phyloP scores from a whole-genome alignment of 495 filamentous ascomycete genomes.

The Mytilinidion resinicola region DNA sequence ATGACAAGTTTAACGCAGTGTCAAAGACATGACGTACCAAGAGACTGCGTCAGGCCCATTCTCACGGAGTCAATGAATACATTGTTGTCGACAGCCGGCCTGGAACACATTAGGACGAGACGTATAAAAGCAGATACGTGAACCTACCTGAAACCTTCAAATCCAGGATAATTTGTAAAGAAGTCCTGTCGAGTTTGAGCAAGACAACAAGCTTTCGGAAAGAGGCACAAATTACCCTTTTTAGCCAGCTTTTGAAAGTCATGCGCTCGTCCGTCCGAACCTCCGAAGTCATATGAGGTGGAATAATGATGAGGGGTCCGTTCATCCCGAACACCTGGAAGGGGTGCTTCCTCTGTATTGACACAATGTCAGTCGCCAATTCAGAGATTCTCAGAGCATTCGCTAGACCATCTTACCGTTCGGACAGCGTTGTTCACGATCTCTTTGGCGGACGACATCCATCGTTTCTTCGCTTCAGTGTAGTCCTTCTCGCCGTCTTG shows the following conservation, averaged over 20 bases:
- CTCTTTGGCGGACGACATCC: not conserved
- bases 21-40: slow-evolving; percentile 28
- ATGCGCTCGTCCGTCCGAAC: slow-evolving; percentile 39
- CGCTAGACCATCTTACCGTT: not conserved
- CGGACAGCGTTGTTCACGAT: not conserved
- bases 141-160: slow-evolving; percentile 37
- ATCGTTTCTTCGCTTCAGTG: not conserved
- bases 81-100: slow-evolving; percentile 33
- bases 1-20: no score
- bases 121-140: no score
- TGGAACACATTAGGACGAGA: slow-evolving; percentile 16
- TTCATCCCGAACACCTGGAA: slow-evolving; percentile 40
- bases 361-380: not conserved
- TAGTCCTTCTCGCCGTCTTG: not conserved
- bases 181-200: slow-evolving; percentile 1
- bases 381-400: not conserved
- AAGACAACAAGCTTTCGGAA: not conserved
- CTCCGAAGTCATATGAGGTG: slow-evolving; percentile 45
- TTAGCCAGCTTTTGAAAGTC: slow-evolving; percentile 37
- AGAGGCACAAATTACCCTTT: slow-evolving; percentile 33
- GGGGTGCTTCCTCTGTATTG: not conserved
- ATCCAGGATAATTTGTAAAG: slow-evolving; percentile 28
- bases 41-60: slow-evolving; percentile 44
- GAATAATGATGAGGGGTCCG: slow-evolving; percentile 40
- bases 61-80: slow-evolving; percentile 40